phyloP scores from a whole-genome alignment of 2,329 filamentous ascomycete genomes.

The Fusarium acutatum region DNA sequence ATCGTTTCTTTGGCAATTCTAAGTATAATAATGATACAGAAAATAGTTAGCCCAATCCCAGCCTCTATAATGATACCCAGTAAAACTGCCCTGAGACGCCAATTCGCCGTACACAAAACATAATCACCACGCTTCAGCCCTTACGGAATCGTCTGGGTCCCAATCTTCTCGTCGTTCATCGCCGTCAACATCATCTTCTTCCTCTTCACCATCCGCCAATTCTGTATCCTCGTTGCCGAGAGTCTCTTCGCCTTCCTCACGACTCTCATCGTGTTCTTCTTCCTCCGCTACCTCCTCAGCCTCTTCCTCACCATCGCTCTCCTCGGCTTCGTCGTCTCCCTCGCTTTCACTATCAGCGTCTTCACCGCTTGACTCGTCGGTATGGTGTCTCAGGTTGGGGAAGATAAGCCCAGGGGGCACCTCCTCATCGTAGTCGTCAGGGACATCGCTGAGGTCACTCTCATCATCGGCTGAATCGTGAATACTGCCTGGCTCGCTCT shows the following conservation, averaged over 20 bases:
- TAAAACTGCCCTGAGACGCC: constrained; percentile 11
- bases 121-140: constrained; percentile 1
- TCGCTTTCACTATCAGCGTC: constrained; percentile 49
- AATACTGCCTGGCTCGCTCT: constrained; percentile 59
- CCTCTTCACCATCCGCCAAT: constrained; percentile 21
- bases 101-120: constrained; percentile 5
- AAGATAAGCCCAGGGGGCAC: constrained; percentile 63
- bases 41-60: background rate
- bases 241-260: constrained; percentile 27
- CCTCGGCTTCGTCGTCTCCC: constrained; percentile 42
- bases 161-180: constrained; percentile 5
- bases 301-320: constrained; percentile 31
- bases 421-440: constrained; percentile 66
- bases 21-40: background rate
- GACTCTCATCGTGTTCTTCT: constrained; percentile 8
- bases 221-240: constrained; percentile 30
- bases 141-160: constrained; percentile 11
- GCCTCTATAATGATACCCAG: background rate
- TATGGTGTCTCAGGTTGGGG: constrained; percentile 53
- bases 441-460: constrained; percentile 73
- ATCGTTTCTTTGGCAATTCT: background rate
- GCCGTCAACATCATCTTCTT: constrained; percentile 12
- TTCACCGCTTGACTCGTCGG: constrained; percentile 46
- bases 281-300: constrained; percentile 29
- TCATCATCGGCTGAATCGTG: constrained; percentile 75